Evolutionary conservation across 768 basidiomycete species (phyloP).

Genomic region (Lepiota brunneoincarnata): DNA sequence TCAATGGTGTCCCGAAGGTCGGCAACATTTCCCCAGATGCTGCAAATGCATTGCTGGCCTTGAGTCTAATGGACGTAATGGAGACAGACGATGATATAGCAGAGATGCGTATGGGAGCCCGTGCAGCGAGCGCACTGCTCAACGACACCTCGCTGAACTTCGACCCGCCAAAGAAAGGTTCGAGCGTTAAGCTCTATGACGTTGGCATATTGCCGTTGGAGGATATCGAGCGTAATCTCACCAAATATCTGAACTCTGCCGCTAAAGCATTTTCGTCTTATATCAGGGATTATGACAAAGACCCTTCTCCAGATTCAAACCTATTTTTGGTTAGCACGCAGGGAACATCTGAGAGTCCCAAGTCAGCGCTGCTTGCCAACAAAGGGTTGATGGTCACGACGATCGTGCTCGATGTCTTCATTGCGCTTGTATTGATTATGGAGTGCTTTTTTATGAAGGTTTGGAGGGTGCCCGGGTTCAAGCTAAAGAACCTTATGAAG

Average conservation of each 20-base stretch:
- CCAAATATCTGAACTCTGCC: not conserved
- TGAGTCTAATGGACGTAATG: not conserved
- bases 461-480: not conserved
- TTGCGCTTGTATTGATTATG: too few relatives aligned
- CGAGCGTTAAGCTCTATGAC: not conserved
- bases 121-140: not conserved
- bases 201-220: not conserved
- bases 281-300: not conserved
- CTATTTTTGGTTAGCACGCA: not conserved
- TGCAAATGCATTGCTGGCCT: not conserved
- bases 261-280: not conserved
- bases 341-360: not conserved
- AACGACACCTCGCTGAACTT: not conserved
- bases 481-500: not conserved
- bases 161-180: not conserved
- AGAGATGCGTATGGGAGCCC: not conserved
- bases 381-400: not conserved
- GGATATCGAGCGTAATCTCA: not conserved
- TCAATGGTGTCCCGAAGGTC: not conserved
- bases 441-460: not conserved
- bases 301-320: not conserved
- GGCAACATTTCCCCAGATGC: not conserved
- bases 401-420: not conserved
- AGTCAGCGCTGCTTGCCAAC: not conserved
- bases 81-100: not conserved